Percentiles rank a stretch among this genome's conserved stretches.
Conservation (phyloP, 768 basidiomycete genomes). For the Leccinum longicurvipes region DNA sequence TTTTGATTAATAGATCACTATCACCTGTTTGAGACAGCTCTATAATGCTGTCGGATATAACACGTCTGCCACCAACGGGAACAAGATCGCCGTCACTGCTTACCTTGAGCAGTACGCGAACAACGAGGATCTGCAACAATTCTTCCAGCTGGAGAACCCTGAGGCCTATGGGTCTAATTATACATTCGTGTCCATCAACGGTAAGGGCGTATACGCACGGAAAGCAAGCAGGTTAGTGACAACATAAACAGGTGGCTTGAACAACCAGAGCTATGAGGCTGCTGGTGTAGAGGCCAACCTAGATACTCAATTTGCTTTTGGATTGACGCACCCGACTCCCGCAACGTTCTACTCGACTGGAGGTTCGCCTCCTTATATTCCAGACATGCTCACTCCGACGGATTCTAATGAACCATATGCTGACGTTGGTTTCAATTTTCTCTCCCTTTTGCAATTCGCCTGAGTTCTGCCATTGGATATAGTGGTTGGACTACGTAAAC, state of each 20-base stretch:
- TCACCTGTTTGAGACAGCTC: slow-evolving; percentile 51
- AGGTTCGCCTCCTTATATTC: slow-evolving; percentile 58
- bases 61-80: slow-evolving; percentile 40
- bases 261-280: slow-evolving; percentile 49
- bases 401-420: slow-evolving; percentile 51
- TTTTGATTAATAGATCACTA: slow-evolving; percentile 38
- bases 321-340: slow-evolving; percentile 59
- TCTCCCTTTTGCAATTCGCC: background rate
- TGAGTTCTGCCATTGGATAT: slow-evolving; percentile 5
- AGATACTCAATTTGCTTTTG: slow-evolving; percentile 66
- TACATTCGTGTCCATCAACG: slow-evolving; percentile 52
- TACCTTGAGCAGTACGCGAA: slow-evolving; percentile 58
- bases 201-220: slow-evolving; percentile 28
- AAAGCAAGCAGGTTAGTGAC: slow-evolving; percentile 4
- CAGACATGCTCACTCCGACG: slow-evolving; percentile 40
- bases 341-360: slow-evolving; percentile 60
- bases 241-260: slow-evolving; percentile 47
- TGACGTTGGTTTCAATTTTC: slow-evolving; percentile 30
- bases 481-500: slow-evolving; percentile 66
- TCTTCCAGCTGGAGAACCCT: slow-evolving; percentile 48
- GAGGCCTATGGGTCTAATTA: slow-evolving; percentile 49
- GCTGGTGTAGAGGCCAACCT: slow-evolving; percentile 67
- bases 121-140: slow-evolving; percentile 46
- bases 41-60: slow-evolving; percentile 51
- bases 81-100: slow-evolving; percentile 52